Base-by-base conservation (phyloP, 495 filamentous ascomycete species). In the Annulohypoxylon stygium region DNA sequence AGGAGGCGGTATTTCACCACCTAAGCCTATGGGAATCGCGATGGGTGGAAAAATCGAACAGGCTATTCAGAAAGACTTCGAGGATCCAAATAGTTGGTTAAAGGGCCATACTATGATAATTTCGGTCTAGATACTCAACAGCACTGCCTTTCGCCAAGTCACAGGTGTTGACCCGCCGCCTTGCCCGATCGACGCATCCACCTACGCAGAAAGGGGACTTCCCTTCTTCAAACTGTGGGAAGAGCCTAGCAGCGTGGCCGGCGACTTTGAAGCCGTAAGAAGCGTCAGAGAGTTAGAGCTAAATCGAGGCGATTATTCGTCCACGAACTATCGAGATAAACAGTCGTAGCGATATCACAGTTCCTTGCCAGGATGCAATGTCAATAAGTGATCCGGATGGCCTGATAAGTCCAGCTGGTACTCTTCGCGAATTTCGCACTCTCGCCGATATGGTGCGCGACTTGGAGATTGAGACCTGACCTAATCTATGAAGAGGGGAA, bases 101-200 rank as follows among this genome's bases (percentile, higher is more conserved):
- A 69, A 23, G 12, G 68, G 76, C 0, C 61, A 54, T 2, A 75
- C 78, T 0, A 77, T 78, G 4, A 54, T 79, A 6, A 77, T 86
- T 65, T 82, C 85, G 18, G 75, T 87, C 0, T 83, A 86, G 39
- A 78, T 84, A 39, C 64, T 87, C 47, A 80, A 85, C 67, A 74
- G 67, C 4, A 53, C 59, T 0, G 47, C 16, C 11, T 83, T 83
- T 67, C 61, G 75, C 43, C 34, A 62, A 6, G 77, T 85, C 41
- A 86, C 82, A 0, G 79, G 81, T 0, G 50, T 63, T 10, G 7
- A 55, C 0, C 67, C 78, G 3, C 81, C 85, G 10, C 18, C 36
- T 10, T 78, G 78, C 18, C 83, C 86, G 0, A 74, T 86, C 50
- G 70, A 69, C 7, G 78, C 78, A 6, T 23, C 68, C 11, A 75